Evolutionary conservation across 2,329 filamentous ascomycete genomes (phyloP), one percentile per base, ranked within the genome.

Genomic region (Leptographium lundbergii): DNA sequence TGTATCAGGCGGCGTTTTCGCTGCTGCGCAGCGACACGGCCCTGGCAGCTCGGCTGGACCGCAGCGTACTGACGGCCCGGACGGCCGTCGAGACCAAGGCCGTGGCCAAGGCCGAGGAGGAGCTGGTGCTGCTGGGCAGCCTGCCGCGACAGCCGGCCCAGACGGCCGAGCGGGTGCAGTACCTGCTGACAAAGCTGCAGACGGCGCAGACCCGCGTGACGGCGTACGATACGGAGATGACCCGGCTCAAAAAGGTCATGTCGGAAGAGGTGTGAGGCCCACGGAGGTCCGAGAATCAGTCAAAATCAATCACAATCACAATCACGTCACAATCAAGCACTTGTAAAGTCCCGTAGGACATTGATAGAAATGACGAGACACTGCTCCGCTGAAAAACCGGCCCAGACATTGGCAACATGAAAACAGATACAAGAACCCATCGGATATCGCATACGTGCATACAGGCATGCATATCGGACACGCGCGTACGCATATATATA

Each of bases 1-100:
- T 97, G 29, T 95, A 92, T 71, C 83, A 85, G 60, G 84, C 91
- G 1, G 91, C 91, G 0, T 97, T 97, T 73, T 78, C 80, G 61
- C 77, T 81, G 45, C 74, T 96, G 45, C 79, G 84, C 0, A 74
- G 81, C 53, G 91, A 96, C 68, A 76, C 78, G 7, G 89, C 90
- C 0, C 76, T 96, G 50, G 78, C 79, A 50, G 86, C 87, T 42
- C 82, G 85, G 63, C 81, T 96, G 70, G 86, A 90, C 66, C 74
- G 95, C 13, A 81, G 82, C 1, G 77, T 91, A 22, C 67, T 95
- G 25, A 78, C 76, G 0, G 85, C 92, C 68, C 73, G 88, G 59
- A 82, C 84, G 27, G 85, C 85, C 66, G 79, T 82, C 3, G 89
- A 96, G 74, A 85, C 79, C 56, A 82, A 83, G 69, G 85, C 73